Evolutionary conservation across 495 filamentous ascomycete genomes (phyloP), one percentile per base, ranked within the genome.

Genomic region (Durotheca rogersii): DNA sequence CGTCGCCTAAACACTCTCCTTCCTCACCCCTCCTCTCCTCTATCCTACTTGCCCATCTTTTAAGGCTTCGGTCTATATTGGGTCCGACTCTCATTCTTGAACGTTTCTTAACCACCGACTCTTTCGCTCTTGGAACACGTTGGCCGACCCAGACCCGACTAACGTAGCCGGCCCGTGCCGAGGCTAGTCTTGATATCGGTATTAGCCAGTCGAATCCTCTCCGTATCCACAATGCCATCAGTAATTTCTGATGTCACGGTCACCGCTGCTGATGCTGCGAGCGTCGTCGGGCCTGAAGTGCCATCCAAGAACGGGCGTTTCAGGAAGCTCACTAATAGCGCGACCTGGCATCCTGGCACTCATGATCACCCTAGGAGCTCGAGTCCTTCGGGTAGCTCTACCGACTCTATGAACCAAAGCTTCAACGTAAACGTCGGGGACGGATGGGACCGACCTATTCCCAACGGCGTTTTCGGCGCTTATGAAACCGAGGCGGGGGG

Each of bases 401-500:
- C n/a, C 15, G 49, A 53, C 7, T 44, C 39, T 4, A 53, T 43
- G 14, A 37, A 53, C 15, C 49, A 45, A n/a, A 41, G 23, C 16
- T 15, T 44, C 7, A 27, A 51, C 18, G 39, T 21, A 19, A 47
- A 29, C n/a, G 23, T 41, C 6, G n/a, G 30, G 18, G 43, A 35
- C 16, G 25, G 50, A 3, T 54, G 47, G 39, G 14, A 44, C n/a
- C 52, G 36, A 21, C 14, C 33, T 25, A 31, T 25, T 4, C 50
- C 31, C 10, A 31, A 12, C 5, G 25, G 12, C 7, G 9, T 15
- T 1, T 53, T 41, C 29, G 29, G 41, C 19, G 11, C 49, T 35
- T 51, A 68, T 36, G 58, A 66, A 4, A 30, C 65, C 25, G 60
- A 62, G 45, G 40, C 63, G 2, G 58, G 41, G 25, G 68, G 65